phyloP scores from a whole-genome alignment of 2,329 filamentous ascomycete genomes.

The Colletotrichum liaoningense region DNA sequence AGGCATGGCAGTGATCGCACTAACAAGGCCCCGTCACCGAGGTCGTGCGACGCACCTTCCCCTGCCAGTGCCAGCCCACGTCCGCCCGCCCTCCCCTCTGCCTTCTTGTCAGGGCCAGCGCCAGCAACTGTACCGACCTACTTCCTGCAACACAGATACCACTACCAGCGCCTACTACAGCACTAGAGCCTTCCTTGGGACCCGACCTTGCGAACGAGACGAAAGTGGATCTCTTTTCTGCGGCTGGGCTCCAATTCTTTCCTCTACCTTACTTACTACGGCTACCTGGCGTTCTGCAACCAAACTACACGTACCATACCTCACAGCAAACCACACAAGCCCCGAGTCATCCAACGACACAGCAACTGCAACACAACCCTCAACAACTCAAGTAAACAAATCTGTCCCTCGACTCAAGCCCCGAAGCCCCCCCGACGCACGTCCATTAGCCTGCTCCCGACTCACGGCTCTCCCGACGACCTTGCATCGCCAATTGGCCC shows the following conservation, averaged over 20 bases:
- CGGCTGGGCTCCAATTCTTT: slow-evolving; percentile 19
- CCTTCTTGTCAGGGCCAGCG: background rate
- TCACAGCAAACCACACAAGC: slow-evolving; percentile 5
- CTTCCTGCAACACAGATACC: background rate
- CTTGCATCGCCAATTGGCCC: slow-evolving; percentile 4
- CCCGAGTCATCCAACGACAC: slow-evolving; percentile 22
- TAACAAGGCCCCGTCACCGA: slow-evolving; percentile 29
- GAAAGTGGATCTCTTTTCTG: slow-evolving; percentile 13
- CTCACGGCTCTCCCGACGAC: background rate
- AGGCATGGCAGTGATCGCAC: background rate
- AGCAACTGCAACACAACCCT: slow-evolving; percentile 17
- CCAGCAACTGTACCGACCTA: background rate
- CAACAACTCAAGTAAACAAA: slow-evolving; percentile 18
- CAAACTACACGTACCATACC: background rate
- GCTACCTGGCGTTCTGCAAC: slow-evolving; percentile 25
- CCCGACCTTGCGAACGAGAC: background rate
- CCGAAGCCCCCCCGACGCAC: background rate
- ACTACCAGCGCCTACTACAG: background rate
- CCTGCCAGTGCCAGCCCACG: background rate
- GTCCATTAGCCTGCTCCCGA: background rate
- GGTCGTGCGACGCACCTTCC: slow-evolving; percentile 6
- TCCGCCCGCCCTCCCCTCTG: background rate
- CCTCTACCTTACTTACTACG: background rate
- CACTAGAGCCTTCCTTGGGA: slow-evolving; percentile 3
- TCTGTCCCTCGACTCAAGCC: slow-evolving; percentile 25